These are phyloP conservation scores for Ceratocystis huliohia DNA, from an alignment of 2,329 filamentous ascomycete species.

Conservation along the genomic window DNA sequence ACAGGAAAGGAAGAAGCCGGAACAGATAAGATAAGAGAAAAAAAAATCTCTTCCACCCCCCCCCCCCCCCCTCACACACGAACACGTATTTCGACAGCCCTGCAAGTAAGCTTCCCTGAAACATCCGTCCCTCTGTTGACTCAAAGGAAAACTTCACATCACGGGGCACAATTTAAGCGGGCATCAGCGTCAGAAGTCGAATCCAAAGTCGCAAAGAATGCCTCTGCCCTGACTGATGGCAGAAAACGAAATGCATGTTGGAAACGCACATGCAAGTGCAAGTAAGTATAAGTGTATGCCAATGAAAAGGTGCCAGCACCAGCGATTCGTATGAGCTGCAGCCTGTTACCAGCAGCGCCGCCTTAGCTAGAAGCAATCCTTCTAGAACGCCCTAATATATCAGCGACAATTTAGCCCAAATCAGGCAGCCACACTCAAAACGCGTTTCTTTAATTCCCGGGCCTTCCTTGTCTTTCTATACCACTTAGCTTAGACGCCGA, in stretches of 20 bases:
- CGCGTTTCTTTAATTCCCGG: background rate
- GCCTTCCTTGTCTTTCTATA: background rate
- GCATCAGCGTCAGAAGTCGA: too few species aligned
- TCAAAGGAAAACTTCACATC: too few species aligned
- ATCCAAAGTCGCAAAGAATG: too few species aligned
- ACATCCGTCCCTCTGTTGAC: too few species aligned
- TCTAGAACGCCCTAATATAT: background rate
- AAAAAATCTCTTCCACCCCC: background rate
- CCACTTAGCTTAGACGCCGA: background rate
- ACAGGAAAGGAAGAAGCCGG: background rate
- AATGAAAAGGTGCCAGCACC: background rate
- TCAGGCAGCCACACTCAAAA: background rate
- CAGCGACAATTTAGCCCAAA: background rate
- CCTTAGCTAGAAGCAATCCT: background rate
- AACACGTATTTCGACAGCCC: too few species aligned
- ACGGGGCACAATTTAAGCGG: too few species aligned
- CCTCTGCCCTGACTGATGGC: background rate
- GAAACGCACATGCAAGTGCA: background rate
- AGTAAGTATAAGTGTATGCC: background rate
- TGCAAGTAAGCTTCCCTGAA: too few species aligned
- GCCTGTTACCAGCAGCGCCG: too few species aligned
- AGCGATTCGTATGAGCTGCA: background rate
- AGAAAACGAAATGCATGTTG: background rate
- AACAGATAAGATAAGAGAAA: background rate
- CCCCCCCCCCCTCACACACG: background rate